These are phyloP conservation scores for Boletus coccyginus DNA, from an alignment of 768 basidiomycete genomes.

Conservation along the genomic window DNA sequence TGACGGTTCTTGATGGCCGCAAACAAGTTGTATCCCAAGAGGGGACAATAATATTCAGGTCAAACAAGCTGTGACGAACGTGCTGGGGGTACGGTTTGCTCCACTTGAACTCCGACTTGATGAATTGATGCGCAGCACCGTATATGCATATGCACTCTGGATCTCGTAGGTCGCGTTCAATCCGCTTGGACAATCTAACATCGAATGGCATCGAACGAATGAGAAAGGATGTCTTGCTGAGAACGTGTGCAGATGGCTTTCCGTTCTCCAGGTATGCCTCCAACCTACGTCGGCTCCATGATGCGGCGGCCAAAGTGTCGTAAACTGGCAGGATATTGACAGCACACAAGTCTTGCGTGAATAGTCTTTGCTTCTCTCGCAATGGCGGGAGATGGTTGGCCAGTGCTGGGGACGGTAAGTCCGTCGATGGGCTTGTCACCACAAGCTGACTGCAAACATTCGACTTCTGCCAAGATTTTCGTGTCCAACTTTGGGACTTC, in stretches of 20 bases:
- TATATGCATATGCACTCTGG: slow-evolving; percentile 8
- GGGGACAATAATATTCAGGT: background rate
- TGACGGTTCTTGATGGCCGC: background rate
- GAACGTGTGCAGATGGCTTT: slow-evolving; percentile 28
- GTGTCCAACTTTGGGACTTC: slow-evolving; percentile 64
- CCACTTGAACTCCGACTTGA: slow-evolving; percentile 13
- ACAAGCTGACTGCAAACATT: slow-evolving; percentile 11
- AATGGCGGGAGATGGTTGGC: slow-evolving; percentile 59
- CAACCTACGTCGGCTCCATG: background rate
- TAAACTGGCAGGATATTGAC: slow-evolving; percentile 28
- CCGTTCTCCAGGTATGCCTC: slow-evolving; percentile 33
- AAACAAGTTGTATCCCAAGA: background rate
- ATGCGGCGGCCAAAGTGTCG: slow-evolving; percentile 1
- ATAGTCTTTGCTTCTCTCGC: slow-evolving; percentile 60
- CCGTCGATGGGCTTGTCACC: slow-evolving; percentile 2
- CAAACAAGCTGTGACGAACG: background rate
- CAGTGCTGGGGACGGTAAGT: slow-evolving; percentile 67
- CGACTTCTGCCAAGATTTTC: slow-evolving; percentile 42
- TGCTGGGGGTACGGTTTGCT: background rate
- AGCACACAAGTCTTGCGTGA: slow-evolving; percentile 63
- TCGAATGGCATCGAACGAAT: slow-evolving; percentile 24
- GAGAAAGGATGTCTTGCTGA: slow-evolving; percentile 16
- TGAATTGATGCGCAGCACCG: background rate
- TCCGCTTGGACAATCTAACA: slow-evolving; percentile 21
- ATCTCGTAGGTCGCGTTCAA: slow-evolving; percentile 6